These are phyloP conservation scores for Aspergillus novofumigatus DNA, from an alignment of 2,329 filamentous ascomycete species.

Conservation along the genomic window DNA sequence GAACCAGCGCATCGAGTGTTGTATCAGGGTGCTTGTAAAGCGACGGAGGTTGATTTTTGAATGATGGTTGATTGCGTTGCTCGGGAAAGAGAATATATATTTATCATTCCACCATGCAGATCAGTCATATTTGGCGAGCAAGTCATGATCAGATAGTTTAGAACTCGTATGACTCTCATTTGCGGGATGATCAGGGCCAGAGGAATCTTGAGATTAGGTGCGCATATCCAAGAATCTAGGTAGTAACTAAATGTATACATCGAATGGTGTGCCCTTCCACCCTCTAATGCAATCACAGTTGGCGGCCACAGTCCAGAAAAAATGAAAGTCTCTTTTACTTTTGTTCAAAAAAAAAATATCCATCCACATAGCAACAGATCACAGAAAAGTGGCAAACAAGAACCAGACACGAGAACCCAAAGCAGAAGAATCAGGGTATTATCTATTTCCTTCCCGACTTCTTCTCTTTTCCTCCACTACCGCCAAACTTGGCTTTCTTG, in stretches of 20 bases:
- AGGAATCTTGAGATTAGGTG: background rate
- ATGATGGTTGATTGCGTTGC: background rate
- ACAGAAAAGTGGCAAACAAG: conserved; percentile 14
- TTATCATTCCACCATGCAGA: background rate
- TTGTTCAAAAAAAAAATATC: background rate
- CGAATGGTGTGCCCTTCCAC: background rate
- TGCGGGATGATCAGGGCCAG: background rate
- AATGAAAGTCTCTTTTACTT: conserved; percentile 4
- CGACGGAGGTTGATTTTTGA: conserved; percentile 11
- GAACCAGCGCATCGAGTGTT: conserved; percentile 40
- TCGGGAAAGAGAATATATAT: background rate
- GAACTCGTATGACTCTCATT: background rate
- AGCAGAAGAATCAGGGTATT: conserved; percentile 19
- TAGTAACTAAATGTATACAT: background rate
- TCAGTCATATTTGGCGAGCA: background rate
- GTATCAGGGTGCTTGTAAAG: conserved; percentile 38
- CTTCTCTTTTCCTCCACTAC: conserved; percentile 27
- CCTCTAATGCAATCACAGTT: background rate
- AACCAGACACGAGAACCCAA: conserved; percentile 8
- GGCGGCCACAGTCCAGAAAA: background rate
- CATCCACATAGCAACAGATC: conserved; percentile 1
- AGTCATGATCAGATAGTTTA: background rate
- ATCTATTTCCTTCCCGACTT: conserved; percentile 33
- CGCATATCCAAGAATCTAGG: background rate
- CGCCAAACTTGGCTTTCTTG: conserved; percentile 33